Evolutionary conservation across 805 yeast genomes (phyloP).

Genomic region (Candida gorgasii): DNA sequence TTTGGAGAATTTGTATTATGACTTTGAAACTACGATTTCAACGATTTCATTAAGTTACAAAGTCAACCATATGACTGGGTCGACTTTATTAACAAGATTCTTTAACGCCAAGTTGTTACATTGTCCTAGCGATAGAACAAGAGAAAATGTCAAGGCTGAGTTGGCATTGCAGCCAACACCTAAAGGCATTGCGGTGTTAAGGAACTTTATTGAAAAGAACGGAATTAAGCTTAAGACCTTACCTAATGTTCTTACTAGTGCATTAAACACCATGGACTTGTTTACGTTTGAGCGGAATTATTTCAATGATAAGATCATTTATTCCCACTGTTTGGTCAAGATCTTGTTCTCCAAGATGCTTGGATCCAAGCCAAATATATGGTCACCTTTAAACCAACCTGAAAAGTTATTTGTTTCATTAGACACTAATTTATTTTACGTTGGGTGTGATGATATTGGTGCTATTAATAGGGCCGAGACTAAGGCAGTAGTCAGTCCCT

Average conservation of each 20-base stretch:
- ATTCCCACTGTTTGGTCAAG: constrained; percentile 64
- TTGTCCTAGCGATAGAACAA: constrained; percentile 73
- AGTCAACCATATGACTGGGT: constrained; percentile 52
- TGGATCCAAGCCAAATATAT: constrained; percentile 69
- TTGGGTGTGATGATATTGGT: background rate
- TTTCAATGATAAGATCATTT: constrained; percentile 56
- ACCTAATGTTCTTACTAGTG: constrained; percentile 53
- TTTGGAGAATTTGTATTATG: constrained; percentile 52
- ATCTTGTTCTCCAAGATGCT: constrained; percentile 61
- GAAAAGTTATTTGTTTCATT: constrained; percentile 9
- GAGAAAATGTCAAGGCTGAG: constrained; percentile 41
- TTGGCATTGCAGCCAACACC: constrained; percentile 78
- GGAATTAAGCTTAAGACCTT: constrained; percentile 46
- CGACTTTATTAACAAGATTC: constrained; percentile 48
- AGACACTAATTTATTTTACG: constrained; percentile 5
- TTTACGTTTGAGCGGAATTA: constrained; percentile 66
- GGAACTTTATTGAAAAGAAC: constrained; percentile 54
- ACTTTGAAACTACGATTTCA: constrained; percentile 50
- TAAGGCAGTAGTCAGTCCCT: constrained; percentile 49
- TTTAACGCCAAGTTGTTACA: constrained; percentile 67
- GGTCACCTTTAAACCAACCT: constrained; percentile 58
- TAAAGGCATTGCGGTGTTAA: constrained; percentile 77
- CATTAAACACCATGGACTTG: constrained; percentile 70
- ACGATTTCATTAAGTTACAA: constrained; percentile 56
- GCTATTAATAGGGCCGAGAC: background rate